phyloP scores from a whole-genome alignment of 345 rosid genomes.

The Mallotus nudiflorus region DNA sequence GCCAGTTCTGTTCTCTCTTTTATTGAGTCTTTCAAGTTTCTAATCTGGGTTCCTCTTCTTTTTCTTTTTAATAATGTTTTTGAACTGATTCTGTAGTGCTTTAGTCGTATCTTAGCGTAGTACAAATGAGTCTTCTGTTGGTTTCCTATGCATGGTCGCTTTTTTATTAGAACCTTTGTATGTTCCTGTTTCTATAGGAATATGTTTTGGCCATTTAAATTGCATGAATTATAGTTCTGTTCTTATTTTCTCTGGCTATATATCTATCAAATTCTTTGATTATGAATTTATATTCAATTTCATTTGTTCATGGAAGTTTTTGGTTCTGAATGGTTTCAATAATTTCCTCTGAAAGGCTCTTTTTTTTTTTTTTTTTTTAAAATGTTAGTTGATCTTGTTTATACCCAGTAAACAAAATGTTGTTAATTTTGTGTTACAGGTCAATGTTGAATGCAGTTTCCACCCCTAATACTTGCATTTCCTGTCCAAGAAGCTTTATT shows the following conservation, averaged over 20 bases:
- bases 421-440: constrained; percentile 28
- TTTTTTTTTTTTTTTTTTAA: not conserved
- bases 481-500: constrained; percentile 29
- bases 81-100: too few species aligned
- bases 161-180: not conserved
- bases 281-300: not conserved
- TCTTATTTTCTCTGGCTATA: not conserved
- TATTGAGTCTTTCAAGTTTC: not conserved
- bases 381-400: not conserved
- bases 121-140: too few species aligned
- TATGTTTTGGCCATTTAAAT: too few species aligned
- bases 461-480: constrained; percentile 45
- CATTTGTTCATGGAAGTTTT: not conserved
- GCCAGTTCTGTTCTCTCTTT: not conserved
- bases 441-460: constrained; percentile 66
- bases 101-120: too few species aligned
- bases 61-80: too few species aligned
- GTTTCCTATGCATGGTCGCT: not conserved
- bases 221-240: not conserved
- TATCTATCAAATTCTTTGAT: not conserved
- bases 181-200: too few species aligned
- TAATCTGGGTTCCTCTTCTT: not conserved
- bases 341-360: not conserved
- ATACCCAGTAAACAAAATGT: not conserved
- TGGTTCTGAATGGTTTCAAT: not conserved